Evolutionary conservation across 1,284 basidiomycete species (phyloP).

Genomic region (Singerocomus inundabilis): DNA sequence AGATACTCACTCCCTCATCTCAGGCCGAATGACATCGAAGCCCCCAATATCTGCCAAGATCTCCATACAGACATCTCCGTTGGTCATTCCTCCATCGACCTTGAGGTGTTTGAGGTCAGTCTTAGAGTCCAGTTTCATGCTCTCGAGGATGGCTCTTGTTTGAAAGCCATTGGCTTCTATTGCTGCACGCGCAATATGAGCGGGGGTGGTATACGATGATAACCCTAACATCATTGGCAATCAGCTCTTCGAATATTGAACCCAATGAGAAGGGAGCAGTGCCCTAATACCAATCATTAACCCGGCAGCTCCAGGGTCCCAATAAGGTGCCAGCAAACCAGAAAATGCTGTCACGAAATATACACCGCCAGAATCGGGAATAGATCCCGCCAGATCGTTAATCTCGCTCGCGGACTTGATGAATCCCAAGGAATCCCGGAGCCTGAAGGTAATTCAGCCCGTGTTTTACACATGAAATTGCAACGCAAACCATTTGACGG

Average conservation of each 20-base stretch:
- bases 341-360: constrained; percentile 98
- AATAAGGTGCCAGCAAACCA: constrained; percentile 89
- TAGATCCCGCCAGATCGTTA: constrained; percentile 80
- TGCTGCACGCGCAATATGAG: constrained; percentile 92
- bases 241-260: neutral
- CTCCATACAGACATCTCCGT: constrained; percentile 87
- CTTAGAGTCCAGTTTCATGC: constrained; percentile 85
- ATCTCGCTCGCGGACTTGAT: constrained; percentile 84
- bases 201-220: constrained; percentile 89
- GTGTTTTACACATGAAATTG: neutral
- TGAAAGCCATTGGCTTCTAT: constrained; percentile 91
- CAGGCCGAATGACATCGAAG: constrained; percentile 87
- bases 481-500: constrained; percentile 74
- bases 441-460: constrained; percentile 35
- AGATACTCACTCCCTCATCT: constrained; percentile 89
- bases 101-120: constrained; percentile 78
- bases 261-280: neutral
- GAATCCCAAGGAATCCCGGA: constrained; percentile 87
- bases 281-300: constrained; percentile 68
- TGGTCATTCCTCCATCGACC: constrained; percentile 95
- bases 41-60: constrained; percentile 92
- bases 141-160: constrained; percentile 92
- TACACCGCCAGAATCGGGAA: constrained; percentile 84
- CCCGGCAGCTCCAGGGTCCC: constrained; percentile 86
- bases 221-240: constrained; percentile 48